Evolutionary conservation across 768 basidiomycete species (phyloP), one percentile per base, ranked within the genome.

Genomic region (Collybiopsis confluens): DNA sequence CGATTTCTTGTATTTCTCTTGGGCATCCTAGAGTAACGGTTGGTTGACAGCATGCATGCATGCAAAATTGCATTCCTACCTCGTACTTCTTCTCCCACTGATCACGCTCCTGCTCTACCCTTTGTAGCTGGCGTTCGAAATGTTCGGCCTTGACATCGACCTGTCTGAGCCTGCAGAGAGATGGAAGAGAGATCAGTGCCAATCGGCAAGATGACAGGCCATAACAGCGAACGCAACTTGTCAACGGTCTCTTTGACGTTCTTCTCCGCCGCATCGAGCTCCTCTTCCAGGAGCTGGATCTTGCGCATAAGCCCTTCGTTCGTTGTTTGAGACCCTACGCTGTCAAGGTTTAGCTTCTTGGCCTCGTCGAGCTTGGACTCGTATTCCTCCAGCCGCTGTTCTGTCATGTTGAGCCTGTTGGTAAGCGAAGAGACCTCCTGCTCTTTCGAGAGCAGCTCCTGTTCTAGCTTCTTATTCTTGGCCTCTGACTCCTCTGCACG

Each of bases 61-160:
- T 26, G 20, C 38, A 46, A 27, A 21, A 28, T 23, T 33, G 27
- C 27, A 26, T 16, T 71, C 82, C 63, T 63, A 92, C 94, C 78
- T 95, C 95, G 74, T 82, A 90, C 73, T 96, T 98, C 79, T 86
- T 82, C 82, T 97, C 95, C 91, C 90, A 93, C 37, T 67, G 63
- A 68, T 98, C 96, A 47, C 95, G 85, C 70, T 99, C 97, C 65
- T 90, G 84, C 68, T 98, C 95, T 45, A 82, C 75, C 41, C 90
- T 82, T 59, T 83, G 77, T 18, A 97, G 85, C 66, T 95, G 91
- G 45, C 94, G 84, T 73, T 98, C 96, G 67, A 92, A 97, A 74
- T 98, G 93, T 70, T 99, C 97, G 9, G 96, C 96, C 76, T 98
- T 99, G 71, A 98, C 88, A 66, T 99, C 97, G 54, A 96, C 93